phyloP scores from a whole-genome alignment of 345 rosid species.

The Rhodamnia argentea region DNA sequence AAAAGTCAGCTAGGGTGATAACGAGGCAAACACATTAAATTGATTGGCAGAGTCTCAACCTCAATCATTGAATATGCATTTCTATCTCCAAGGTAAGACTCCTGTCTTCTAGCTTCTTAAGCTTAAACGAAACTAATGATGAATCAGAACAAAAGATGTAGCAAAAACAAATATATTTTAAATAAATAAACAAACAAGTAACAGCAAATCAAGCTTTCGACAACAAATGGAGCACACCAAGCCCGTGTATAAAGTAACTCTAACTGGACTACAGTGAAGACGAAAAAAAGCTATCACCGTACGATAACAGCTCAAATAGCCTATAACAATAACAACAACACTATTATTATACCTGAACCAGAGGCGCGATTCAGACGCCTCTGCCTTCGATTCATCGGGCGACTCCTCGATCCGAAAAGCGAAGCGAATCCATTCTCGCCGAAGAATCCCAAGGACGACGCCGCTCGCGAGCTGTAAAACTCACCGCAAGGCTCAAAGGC shows the following conservation, averaged over 20 bases:
- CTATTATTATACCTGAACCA: constrained; percentile 20
- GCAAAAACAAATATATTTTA: background rate
- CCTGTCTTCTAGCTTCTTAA: background rate
- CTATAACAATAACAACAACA: background rate
- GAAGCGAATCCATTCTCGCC: constrained; percentile 12
- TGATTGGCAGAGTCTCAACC: background rate
- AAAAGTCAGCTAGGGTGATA: background rate
- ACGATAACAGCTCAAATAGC: background rate
- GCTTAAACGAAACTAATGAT: background rate
- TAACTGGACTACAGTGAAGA: background rate
- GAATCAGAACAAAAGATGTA: background rate
- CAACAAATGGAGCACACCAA: background rate
- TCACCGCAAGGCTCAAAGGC: constrained; percentile 64
- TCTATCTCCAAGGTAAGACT: background rate
- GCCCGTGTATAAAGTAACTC: background rate
- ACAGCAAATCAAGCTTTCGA: background rate
- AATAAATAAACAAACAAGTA: background rate
- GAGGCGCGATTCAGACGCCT: constrained; percentile 25
- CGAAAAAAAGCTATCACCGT: background rate
- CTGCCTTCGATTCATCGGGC: constrained; percentile 27
- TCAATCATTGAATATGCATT: background rate
- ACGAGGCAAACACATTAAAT: background rate
- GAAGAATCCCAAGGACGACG: constrained; percentile 22
- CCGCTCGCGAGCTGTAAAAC: constrained; percentile 28
- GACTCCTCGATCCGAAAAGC: constrained; percentile 34